phyloP scores from a whole-genome alignment of 2,329 filamentous ascomycete species.

The Ceratocystis cacaofunesta region DNA sequence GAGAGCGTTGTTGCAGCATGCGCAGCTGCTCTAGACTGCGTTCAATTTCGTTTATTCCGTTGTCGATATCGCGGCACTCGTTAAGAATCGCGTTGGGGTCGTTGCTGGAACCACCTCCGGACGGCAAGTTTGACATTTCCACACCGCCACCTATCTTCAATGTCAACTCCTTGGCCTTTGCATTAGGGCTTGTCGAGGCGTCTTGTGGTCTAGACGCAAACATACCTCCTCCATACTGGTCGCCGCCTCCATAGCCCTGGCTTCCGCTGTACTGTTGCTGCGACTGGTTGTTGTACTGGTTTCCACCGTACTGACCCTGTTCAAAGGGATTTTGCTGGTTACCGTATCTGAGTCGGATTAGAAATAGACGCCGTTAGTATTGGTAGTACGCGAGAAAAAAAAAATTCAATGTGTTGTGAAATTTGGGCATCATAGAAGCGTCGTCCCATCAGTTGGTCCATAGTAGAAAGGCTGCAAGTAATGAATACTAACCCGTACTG shows the following conservation, averaged over 20 bases:
- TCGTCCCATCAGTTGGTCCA: background rate
- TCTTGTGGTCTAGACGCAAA: constrained; percentile 11
- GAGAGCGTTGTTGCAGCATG: constrained; percentile 52
- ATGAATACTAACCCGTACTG: constrained; percentile 40
- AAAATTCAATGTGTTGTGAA: background rate
- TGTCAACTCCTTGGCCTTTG: constrained; percentile 16
- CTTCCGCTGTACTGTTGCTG: constrained; percentile 19
- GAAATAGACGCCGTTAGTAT: background rate
- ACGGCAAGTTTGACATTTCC: constrained; percentile 18
- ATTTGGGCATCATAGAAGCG: background rate
- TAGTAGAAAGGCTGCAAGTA: background rate
- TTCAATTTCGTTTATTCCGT: constrained; percentile 61
- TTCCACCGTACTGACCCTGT: constrained; percentile 31
- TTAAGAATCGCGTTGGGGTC: constrained; percentile 70
- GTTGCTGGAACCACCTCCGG: constrained; percentile 19
- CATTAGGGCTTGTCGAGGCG: constrained; percentile 12
- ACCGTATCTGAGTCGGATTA: constrained; percentile 33
- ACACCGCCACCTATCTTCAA: constrained; percentile 17
- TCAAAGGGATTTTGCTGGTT: constrained; percentile 42
- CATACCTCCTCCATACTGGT: constrained; percentile 16
- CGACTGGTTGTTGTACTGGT: constrained; percentile 22
- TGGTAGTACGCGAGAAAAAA: background rate
- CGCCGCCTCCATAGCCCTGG: constrained; percentile 27
- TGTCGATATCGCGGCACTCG: constrained; percentile 67
- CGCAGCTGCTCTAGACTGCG: constrained; percentile 56